Conservation (phyloP, 306 rosid genomes). For the Casuarina cunninghamiana region DNA sequence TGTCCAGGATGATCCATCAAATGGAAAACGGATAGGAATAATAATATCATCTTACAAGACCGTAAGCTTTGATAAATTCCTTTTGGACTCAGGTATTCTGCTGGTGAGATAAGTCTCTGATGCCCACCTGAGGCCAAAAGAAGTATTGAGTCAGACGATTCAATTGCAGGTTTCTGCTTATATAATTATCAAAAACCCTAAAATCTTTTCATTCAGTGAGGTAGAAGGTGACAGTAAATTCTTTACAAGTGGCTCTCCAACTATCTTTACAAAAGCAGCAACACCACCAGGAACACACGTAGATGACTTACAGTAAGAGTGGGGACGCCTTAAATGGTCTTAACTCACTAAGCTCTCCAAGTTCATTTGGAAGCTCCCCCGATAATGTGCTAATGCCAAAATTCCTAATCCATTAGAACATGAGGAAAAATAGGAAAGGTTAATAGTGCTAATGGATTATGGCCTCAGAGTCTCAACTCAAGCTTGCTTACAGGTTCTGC, state of each 20-base stretch:
- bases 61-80: conserved; percentile 61
- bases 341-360: conserved; percentile 56
- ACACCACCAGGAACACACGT: neutral
- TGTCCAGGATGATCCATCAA: neutral
- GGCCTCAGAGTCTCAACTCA: neutral
- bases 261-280: neutral
- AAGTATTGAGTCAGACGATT: neutral
- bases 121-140: conserved; percentile 60
- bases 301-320: neutral
- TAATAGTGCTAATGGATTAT: neutral
- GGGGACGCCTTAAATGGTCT: conserved; percentile 35
- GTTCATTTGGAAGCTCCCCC: conserved; percentile 75
- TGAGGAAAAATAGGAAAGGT: neutral
- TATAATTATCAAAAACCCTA: neutral
- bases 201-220: neutral
- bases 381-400: conserved; percentile 65
- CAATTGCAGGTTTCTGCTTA: neutral
- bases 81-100: conserved; percentile 69
- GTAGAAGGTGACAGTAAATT: neutral
- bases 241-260: conserved; percentile 25
- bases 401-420: conserved; percentile 30
- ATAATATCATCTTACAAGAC: conserved; percentile 52
- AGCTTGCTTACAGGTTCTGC: conserved; percentile 62
- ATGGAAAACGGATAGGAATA: no score
- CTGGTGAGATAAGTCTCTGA: conserved; percentile 62